phyloP scores from a whole-genome alignment of 1,139 yeast species.

The Kodamaea derodonti region DNA sequence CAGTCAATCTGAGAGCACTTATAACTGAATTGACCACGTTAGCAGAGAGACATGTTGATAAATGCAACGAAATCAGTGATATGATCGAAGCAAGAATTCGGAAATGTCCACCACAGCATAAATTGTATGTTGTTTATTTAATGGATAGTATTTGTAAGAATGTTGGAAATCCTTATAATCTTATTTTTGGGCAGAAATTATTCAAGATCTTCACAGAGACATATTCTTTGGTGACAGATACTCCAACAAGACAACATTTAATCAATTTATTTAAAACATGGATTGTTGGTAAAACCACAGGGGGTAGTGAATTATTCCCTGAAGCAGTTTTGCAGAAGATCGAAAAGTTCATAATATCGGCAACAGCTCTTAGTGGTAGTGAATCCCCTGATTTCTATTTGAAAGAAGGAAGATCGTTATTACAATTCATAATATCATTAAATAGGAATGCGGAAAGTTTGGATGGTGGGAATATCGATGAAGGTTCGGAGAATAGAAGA shows the following conservation, averaged over 20 bases:
- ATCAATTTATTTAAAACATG: conserved; percentile 42
- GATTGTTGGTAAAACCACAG: conserved; percentile 28
- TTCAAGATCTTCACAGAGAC: conserved; percentile 36
- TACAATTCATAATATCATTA: conserved; percentile 18
- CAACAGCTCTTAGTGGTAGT: conserved; percentile 22
- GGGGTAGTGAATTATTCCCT: conserved; percentile 38
- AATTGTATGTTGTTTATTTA: conserved; percentile 35
- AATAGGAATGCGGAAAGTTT: not conserved
- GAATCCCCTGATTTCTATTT: conserved; percentile 18
- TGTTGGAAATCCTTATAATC: conserved; percentile 43
- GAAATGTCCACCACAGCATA: conserved; percentile 38
- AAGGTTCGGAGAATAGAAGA: not conserved
- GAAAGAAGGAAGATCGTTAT: conserved; percentile 20
- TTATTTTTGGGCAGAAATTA: conserved; percentile 32
- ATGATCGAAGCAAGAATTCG: conserved; percentile 33
- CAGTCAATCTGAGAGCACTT: conserved; percentile 37
- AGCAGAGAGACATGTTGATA: conserved; percentile 31
- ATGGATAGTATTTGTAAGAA: conserved; percentile 43
- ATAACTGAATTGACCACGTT: conserved; percentile 38
- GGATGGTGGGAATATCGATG: not conserved
- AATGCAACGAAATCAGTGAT: conserved; percentile 30
- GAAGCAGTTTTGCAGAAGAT: conserved; percentile 25
- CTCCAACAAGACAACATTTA: conserved; percentile 32
- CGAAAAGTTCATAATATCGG: conserved; percentile 39
- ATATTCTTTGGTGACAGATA: conserved; percentile 38